Base-by-base conservation (phyloP, 2,329 filamentous ascomycete species). In the Venturia carpophila region DNA sequence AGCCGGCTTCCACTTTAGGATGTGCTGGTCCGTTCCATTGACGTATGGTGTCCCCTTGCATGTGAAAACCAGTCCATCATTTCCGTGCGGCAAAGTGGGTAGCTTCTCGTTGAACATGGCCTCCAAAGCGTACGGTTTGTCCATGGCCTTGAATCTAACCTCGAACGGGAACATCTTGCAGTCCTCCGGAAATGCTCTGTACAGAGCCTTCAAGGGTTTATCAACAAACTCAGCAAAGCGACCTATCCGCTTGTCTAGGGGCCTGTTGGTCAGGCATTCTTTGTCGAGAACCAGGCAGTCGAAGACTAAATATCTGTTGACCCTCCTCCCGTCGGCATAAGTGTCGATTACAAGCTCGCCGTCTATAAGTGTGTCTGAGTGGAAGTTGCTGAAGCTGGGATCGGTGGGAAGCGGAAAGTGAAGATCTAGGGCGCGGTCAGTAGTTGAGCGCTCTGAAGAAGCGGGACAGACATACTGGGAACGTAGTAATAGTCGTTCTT, bases 31-130 rank as follows among this genome's bases (percentile, higher is more conserved):
- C 15, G 94, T 99, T 69, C 94, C 94, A 69, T 89, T 88, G 70
- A 88, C 87, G 79, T 99, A 99, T 11, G 88, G 83, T 21, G 90
- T 91, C 70, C 86, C 88, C 68, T 90, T 87, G 78, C 93, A 96
- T n/a, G 94, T 97, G 77, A 97, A 99, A 72, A 99, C 96, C 60
- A 99, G 83, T 6, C 94, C 94, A 74, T 99, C 94, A 75, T 97
- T 97, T 68, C 93, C 92, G 74, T 99, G 94, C 69, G 87, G 88
- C 43, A 99, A 83, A 52, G 82, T 86, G 0, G 92, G 92, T 37
- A 97, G 85, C 56, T 95, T 85, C 66, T 92, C 83, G 69, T 87
- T 85, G 79, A 99, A 96, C 88, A 97, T 96, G 49, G 72, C 68
- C 73, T 91, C 87, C 67, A 95, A 87, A 60, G 87, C 91, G 78